phyloP scores from a whole-genome alignment of 768 basidiomycete genomes.

The Dacryopinax spathularia region DNA sequence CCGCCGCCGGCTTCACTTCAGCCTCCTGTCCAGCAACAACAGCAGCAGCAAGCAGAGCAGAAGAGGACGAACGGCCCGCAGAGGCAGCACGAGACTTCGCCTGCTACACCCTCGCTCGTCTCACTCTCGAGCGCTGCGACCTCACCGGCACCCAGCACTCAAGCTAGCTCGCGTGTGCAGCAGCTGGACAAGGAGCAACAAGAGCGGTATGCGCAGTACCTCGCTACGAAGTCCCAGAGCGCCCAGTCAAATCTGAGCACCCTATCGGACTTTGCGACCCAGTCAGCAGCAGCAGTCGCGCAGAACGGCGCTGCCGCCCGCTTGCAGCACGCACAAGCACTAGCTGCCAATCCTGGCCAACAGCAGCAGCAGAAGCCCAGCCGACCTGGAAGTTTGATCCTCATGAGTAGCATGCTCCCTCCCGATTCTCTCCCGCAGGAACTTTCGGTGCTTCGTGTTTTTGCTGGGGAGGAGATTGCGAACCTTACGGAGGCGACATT shows the following conservation, averaged over 20 bases:
- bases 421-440: constrained; percentile 37
- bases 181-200: constrained; percentile 84
- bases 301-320: constrained; percentile 27
- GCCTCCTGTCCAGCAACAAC: constrained; percentile 40
- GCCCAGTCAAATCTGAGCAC: constrained; percentile 50
- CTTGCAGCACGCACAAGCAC: constrained; percentile 14
- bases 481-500: constrained; percentile 90
- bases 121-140: background rate
- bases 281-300: constrained; percentile 58
- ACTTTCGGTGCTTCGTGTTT: constrained; percentile 88
- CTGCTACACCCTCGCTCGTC: constrained; percentile 17
- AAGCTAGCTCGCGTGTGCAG: constrained; percentile 40
- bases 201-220: constrained; percentile 74
- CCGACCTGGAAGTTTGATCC: constrained; percentile 23
- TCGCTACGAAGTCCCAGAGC: constrained; percentile 66
- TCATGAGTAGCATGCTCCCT: constrained; percentile 8
- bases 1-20: background rate
- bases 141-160: constrained; percentile 5
- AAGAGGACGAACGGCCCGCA: constrained; percentile 18
- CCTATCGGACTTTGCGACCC: constrained; percentile 49
- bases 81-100: constrained; percentile 19
- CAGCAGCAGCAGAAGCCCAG: constrained; percentile 6
- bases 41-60: constrained; percentile 21
- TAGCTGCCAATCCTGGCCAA: constrained; percentile 3
- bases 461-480: constrained; percentile 52